These are phyloP conservation scores for Hanseniaspora taiwanica DNA, from an alignment of 805 yeast genomes.

Conservation along the genomic window DNA sequence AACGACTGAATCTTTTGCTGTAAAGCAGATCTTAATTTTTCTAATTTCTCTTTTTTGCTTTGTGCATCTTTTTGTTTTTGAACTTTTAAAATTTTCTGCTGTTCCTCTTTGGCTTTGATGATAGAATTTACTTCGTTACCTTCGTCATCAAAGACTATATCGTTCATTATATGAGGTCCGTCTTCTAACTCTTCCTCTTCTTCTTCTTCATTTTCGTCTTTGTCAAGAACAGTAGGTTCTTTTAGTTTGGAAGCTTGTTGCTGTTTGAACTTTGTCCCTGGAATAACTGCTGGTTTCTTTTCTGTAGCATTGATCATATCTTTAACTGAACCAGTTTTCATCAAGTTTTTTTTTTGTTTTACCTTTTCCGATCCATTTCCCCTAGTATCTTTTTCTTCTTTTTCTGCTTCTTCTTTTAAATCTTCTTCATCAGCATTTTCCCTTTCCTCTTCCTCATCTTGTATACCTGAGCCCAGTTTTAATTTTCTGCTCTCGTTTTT, in stretches of 20 bases:
- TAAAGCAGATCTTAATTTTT: constrained; percentile 57
- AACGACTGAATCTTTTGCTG: constrained; percentile 57
- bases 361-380: constrained; percentile 7
- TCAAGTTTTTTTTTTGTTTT: constrained; percentile 2
- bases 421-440: constrained; percentile 12
- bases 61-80: constrained; percentile 11
- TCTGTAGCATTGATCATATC: constrained; percentile 12
- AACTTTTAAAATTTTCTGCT: constrained; percentile 11
- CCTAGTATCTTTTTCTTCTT: constrained; percentile 14
- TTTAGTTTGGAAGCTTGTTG: constrained; percentile 7
- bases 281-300: constrained; percentile 6
- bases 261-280: constrained; percentile 7
- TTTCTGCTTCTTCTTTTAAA: constrained; percentile 17
- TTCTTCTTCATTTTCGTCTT: constrained; percentile 11
- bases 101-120: constrained; percentile 4
- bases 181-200: constrained; percentile 15
- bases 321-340: constrained; percentile 8
- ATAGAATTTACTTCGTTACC: constrained; percentile 35
- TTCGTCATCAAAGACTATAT: constrained; percentile 57
- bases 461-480: constrained; percentile 60
- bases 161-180: constrained; percentile 23
- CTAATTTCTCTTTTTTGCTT: constrained; percentile 11
- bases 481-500: constrained; percentile 44
- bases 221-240: constrained; percentile 15
- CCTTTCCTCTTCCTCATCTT: constrained; percentile 24